Conservation (phyloP, 768 basidiomycete genomes). For the Russula abietina region DNA sequence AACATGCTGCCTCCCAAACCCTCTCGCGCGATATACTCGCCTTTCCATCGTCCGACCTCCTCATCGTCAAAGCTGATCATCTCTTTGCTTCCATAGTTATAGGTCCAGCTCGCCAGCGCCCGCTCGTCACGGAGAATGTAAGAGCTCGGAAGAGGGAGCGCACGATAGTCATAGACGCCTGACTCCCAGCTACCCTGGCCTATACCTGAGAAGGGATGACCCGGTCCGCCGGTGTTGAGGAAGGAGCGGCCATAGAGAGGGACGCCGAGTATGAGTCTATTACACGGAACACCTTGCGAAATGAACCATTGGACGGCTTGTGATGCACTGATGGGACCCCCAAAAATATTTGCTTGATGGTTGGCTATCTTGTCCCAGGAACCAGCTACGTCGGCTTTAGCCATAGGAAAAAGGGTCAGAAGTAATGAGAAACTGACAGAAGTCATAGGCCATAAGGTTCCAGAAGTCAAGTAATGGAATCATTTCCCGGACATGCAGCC, state of each 20-base stretch:
- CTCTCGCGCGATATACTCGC: slow-evolving; percentile 69
- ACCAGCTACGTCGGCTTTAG: slow-evolving; percentile 44
- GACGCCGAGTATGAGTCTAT: slow-evolving; percentile 85
- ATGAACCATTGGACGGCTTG: slow-evolving; percentile 67
- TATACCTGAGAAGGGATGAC: slow-evolving; percentile 68
- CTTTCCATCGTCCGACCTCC: slow-evolving; percentile 64
- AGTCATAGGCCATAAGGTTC: slow-evolving; percentile 96
- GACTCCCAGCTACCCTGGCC: slow-evolving; percentile 90
- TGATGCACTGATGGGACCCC: slow-evolving; percentile 55
- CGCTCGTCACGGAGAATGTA: slow-evolving; percentile 59
- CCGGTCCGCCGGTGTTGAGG: slow-evolving; percentile 77
- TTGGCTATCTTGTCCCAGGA: slow-evolving; percentile 68
- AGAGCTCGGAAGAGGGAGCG: slow-evolving; percentile 71
- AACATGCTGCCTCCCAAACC: slow-evolving; percentile 90
- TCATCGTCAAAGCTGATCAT: slow-evolving; percentile 81
- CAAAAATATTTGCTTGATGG: slow-evolving; percentile 84
- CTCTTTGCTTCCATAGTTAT: slow-evolving; percentile 67
- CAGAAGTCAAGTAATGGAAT: slow-evolving; percentile 86
- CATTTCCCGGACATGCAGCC: slow-evolving; percentile 78
- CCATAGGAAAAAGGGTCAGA: slow-evolving; percentile 10
- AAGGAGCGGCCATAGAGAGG: slow-evolving; percentile 95
- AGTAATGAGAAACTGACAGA: slow-evolving; percentile 41
- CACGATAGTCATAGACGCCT: slow-evolving; percentile 90
- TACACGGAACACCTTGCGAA: slow-evolving; percentile 59
- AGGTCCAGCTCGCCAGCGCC: slow-evolving; percentile 74